These are phyloP conservation scores for Citrullus mucosospermus DNA, from an alignment of 306 rosid genomes.

Conservation along the genomic window DNA sequence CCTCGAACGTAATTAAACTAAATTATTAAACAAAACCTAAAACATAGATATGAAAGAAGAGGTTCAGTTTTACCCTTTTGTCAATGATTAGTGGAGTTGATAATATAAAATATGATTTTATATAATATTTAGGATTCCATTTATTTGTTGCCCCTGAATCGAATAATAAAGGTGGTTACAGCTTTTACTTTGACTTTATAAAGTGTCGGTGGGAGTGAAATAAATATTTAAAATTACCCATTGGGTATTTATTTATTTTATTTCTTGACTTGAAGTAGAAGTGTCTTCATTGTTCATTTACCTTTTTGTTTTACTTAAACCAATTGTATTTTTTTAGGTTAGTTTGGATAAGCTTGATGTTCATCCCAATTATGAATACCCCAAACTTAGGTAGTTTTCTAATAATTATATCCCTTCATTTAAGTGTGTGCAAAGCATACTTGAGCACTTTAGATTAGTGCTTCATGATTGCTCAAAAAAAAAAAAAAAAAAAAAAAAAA, in stretches of 20 bases:
- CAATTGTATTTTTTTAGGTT: neutral
- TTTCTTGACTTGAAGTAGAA: neutral
- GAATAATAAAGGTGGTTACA: neutral
- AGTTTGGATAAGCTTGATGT: neutral
- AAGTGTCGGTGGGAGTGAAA: neutral
- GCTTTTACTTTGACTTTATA: neutral
- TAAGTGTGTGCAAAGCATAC: constrained; percentile 2
- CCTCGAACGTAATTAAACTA: too few species aligned
- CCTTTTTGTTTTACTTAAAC: neutral
- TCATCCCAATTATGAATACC: neutral
- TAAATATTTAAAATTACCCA: neutral
- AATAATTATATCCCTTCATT: neutral
- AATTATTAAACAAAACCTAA: neutral
- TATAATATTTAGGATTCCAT: neutral
- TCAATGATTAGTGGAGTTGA: neutral
- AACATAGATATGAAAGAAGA: neutral
- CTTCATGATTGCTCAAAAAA: neutral
- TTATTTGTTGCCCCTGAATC: neutral
- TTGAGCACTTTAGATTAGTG: neutral
- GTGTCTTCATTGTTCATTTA: neutral
- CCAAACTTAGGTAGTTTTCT: neutral
- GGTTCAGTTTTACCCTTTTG: neutral
- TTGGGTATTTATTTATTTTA: neutral
- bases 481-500: too few species aligned
- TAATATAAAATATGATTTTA: neutral